phyloP scores from a whole-genome alignment of 129 eudicot species.

The Arctium lappa region DNA sequence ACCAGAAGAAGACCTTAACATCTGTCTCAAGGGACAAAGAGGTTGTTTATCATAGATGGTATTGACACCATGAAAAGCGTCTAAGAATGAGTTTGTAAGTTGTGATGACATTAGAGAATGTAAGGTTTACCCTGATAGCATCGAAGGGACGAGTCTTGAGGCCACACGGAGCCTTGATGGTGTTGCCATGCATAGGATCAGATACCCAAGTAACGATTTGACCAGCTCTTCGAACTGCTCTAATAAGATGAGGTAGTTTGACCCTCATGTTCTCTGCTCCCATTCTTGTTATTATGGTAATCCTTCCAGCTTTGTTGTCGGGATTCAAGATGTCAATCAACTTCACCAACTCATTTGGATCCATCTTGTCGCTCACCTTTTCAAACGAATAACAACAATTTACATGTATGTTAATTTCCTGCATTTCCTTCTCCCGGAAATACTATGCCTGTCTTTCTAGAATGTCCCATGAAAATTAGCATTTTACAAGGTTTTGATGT shows the following conservation, averaged over 20 bases:
- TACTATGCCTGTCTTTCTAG: too few relatives aligned
- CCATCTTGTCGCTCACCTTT: constrained; percentile 81
- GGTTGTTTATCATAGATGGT: background rate
- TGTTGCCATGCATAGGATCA: constrained; percentile 84
- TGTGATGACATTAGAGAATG: background rate
- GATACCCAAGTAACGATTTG: constrained; percentile 75
- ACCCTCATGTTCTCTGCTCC: constrained; percentile 50
- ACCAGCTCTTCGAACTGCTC: constrained; percentile 71
- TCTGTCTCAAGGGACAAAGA: background rate
- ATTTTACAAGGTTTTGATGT: too few relatives aligned
- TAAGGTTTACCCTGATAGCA: constrained; percentile 53
- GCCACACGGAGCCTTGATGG: constrained; percentile 77
- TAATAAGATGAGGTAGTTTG: constrained; percentile 68
- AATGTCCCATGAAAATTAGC: background rate
- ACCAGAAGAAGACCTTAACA: background rate
- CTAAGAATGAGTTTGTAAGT: background rate
- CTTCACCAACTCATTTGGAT: constrained; percentile 59
- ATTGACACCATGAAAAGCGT: background rate
- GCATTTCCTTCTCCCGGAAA: too few relatives aligned
- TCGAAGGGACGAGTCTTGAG: constrained; percentile 73
- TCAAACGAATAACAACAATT: background rate
- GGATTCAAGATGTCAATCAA: constrained; percentile 70
- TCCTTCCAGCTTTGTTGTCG: constrained; percentile 70
- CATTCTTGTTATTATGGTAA: constrained; percentile 53
- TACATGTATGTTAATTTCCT: too few relatives aligned